These are phyloP conservation scores for Rhytidiadelphus loreus DNA, from an alignment of 225 moss, liverwort and hornwort species.

Conservation along the genomic window DNA sequence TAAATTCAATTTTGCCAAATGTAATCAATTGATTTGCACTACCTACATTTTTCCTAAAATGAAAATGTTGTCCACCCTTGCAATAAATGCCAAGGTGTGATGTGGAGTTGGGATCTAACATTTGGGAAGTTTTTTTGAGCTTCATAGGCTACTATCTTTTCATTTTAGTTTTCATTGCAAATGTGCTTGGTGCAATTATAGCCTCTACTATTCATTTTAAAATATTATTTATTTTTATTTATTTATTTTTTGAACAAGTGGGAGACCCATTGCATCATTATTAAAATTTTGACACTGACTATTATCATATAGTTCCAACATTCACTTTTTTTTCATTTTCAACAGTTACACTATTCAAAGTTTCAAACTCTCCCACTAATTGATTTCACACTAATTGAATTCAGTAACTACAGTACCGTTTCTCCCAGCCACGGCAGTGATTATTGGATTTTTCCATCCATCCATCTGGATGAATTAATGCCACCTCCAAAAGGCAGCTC, in stretches of 20 bases:
- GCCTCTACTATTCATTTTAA: too few relatives aligned
- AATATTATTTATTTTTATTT: too few relatives aligned
- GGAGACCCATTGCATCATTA: too few relatives aligned
- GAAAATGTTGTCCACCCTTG: background rate
- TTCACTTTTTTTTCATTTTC: background rate
- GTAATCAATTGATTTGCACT: background rate
- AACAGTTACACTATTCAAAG: background rate
- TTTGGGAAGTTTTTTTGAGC: background rate
- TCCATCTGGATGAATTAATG: background rate
- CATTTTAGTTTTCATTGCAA: background rate
- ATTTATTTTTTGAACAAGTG: too few relatives aligned
- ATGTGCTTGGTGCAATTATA: rapidly evolving
- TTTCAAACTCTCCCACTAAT: background rate
- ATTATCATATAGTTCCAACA: background rate
- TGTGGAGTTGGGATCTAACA: background rate
- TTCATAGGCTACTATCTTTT: background rate
- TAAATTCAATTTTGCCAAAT: background rate
- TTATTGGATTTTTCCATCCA: background rate
- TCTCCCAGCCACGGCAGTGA: too few relatives aligned
- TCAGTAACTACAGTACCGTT: background rate
- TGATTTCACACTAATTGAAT: too few relatives aligned
- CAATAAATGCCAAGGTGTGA: background rate
- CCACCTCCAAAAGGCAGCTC: background rate
- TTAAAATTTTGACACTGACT: background rate
- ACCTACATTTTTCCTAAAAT: background rate